phyloP scores from a whole-genome alignment of 2,329 filamentous ascomycete species.

The Triangularia verruculosa region DNA sequence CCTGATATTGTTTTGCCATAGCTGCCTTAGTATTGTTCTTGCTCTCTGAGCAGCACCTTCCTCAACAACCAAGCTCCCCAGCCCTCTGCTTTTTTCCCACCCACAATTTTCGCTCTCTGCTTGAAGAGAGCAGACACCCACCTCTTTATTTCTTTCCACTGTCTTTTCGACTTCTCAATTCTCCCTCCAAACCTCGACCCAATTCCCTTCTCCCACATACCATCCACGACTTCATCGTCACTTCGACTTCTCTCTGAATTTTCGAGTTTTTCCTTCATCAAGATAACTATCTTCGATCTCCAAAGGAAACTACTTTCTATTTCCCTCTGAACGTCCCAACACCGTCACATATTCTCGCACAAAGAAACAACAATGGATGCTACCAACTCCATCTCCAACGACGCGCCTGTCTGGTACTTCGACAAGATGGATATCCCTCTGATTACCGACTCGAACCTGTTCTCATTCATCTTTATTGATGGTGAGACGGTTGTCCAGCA shows the following conservation, averaged over 20 bases:
- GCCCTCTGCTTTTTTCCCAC: neutral
- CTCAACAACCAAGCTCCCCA: neutral
- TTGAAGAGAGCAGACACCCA: neutral
- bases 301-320: neutral
- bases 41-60: neutral
- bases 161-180: neutral
- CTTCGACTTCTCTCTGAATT: neutral
- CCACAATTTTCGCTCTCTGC: neutral
- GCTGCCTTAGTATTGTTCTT: neutral
- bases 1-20: neutral
- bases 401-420: constrained; percentile 18
- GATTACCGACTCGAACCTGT: neutral
- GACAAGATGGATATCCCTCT: constrained; percentile 14
- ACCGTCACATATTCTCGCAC: neutral
- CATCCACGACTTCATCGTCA: neutral
- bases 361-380: constrained; percentile 5
- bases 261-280: neutral
- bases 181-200: neutral
- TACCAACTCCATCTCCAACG: constrained; percentile 5
- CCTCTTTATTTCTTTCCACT: neutral
- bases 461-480: constrained; percentile 16
- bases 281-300: neutral
- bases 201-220: neutral
- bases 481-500: constrained; percentile 19
- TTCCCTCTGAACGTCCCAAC: neutral